Evolutionary conservation across 768 basidiomycete species (phyloP).

Genomic region (Lactarius pseudohatsudake): DNA sequence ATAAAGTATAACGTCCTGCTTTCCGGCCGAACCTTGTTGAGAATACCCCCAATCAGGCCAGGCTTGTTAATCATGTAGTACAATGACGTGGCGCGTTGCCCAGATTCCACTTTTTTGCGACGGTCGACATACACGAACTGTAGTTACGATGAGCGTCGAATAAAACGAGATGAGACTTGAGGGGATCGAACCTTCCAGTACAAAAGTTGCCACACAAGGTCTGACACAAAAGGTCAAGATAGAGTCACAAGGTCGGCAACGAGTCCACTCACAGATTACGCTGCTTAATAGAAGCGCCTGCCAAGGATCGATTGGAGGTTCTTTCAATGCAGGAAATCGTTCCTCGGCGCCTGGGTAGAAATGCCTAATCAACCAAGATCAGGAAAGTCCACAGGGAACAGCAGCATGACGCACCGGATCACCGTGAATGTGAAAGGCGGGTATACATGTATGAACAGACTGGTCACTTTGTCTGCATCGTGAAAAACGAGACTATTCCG

Average conservation of each 20-base stretch:
- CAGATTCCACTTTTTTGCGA: slow-evolving; percentile 86
- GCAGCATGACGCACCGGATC: slow-evolving; percentile 60
- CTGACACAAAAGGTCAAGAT: slow-evolving; percentile 43
- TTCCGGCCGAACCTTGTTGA: slow-evolving; percentile 58
- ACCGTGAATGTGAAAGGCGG: slow-evolving; percentile 89
- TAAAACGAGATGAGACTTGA: not conserved
- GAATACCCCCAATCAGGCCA: slow-evolving; percentile 71
- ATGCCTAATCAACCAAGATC: slow-evolving; percentile 52
- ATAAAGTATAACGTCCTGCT: slow-evolving; percentile 78
- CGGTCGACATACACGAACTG: slow-evolving; percentile 88
- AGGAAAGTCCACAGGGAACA: slow-evolving; percentile 1
- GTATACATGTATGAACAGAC: slow-evolving; percentile 93
- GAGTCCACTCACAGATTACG: slow-evolving; percentile 67
- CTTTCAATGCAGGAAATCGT: slow-evolving; percentile 81
- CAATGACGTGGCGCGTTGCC: slow-evolving; percentile 88
- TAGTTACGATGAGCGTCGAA: slow-evolving; percentile 5
- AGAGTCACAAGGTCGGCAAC: slow-evolving; percentile 7
- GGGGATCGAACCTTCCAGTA: slow-evolving; percentile 77
- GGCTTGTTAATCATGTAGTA: slow-evolving; percentile 86
- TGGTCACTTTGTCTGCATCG: slow-evolving; percentile 94
- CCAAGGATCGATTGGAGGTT: slow-evolving; percentile 64
- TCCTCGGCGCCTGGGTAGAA: slow-evolving; percentile 77
- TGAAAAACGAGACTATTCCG: slow-evolving; percentile 98
- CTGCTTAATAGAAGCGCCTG: slow-evolving; percentile 76
- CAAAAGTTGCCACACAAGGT: slow-evolving; percentile 86